Base-by-base conservation (phyloP, 164 flowering plant genomes). In the Cinnamomum chago region DNA sequence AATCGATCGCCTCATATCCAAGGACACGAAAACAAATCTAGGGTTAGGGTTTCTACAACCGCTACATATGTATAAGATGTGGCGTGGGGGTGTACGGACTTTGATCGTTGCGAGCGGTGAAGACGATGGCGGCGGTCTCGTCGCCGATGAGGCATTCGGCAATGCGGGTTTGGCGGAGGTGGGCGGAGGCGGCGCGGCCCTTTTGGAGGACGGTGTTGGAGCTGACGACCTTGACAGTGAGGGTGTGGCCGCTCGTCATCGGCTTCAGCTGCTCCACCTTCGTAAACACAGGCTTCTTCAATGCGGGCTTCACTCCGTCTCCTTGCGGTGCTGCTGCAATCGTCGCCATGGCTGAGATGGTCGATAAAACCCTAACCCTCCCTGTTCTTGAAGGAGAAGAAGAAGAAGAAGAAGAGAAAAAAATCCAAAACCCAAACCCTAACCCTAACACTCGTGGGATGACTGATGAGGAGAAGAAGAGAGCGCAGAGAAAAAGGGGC, bases 101-200 rank as follows among this genome's bases (percentile, higher is more conserved):
- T 85, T 86, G 91, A 12, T 86, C 88, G 58, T 88, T 86, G 0
- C 91, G 77, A 3, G 91, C 91, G n/a, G 91, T 88, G 82, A 88
- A 86, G 71, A 88, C 67, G 33, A 88, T 83, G 67, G 82, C 66
- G 11, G 85, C 91, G 17, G 91, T 88, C 70, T 88, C 89, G 70
- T 88, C 91, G 0, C 89, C 91, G 15, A 88, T 72, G 15, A 88
- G 78, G 77, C 91, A 88, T 74, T 88, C 91, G 28, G 91, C 80
- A 74, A 88, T 86, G 5, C 86, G 84, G 5, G 82, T 84, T 40
- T 28, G 40, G 40, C 69, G 69, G 69, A 27, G 33, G 50, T 81
- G 82, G 15, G 67, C 80, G 4, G 78, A 73, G 12, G 52, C 79
- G 3, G 86, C 65, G 18, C 85, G 83, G 66, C 87, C 86, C 70